Base-by-base conservation (phyloP, 2,329 filamentous ascomycete genomes). In the Dothistroma pini region DNA sequence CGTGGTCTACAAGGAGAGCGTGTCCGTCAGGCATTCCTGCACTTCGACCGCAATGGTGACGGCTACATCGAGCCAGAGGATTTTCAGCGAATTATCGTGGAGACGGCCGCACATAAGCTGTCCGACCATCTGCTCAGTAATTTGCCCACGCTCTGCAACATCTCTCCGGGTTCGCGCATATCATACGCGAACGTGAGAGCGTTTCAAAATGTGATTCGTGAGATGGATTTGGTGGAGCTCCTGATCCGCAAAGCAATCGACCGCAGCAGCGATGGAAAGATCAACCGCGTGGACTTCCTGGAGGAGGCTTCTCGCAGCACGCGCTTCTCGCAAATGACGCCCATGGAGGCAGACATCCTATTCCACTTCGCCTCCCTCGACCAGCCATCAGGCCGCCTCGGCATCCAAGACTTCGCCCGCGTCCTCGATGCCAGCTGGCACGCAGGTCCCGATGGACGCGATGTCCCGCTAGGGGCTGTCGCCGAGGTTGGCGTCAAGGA, bases 301-400 rank as follows among this genome's bases (percentile, higher is more conserved):
- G 93, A 96, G 76, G 93, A 97, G 80, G 93, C 95, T 11, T 89
- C 93, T 50, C 88, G 88, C 66, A 87, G 95, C 71, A 96, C 93
- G 25, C 88, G 95, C 65, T 99, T 97, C 81, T 96, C 93, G 12
- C 85, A 96, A 38, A 97, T 97, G 78, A 97, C 95, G 0, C 95
- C 95, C 12, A 97, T 97, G 92, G 95, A 99, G 78, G 93, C 93
- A 47, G 95, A 99, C 73, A 96, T 99, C 65, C 85, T 99, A 47
- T 99, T 99, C 83, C 95, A 97, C 79, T 99, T 99, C 76, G 95
- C 95, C 63, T 91, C 93, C 64, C 83, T 97, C 58, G 91, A 97
- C 73, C 89, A 95, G 70, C 89, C 91, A 2, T 93, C 92, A 1
- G 95, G 93, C 21, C 85, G 91, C 54, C 85, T 99, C 1, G 86